A percentile compares a stretch with the other conserved stretches of the same genome.
These are phyloP conservation scores for Pythium scleroteichum DNA, from an alignment of 352 stramenopile species.

Conservation along the genomic window DNA sequence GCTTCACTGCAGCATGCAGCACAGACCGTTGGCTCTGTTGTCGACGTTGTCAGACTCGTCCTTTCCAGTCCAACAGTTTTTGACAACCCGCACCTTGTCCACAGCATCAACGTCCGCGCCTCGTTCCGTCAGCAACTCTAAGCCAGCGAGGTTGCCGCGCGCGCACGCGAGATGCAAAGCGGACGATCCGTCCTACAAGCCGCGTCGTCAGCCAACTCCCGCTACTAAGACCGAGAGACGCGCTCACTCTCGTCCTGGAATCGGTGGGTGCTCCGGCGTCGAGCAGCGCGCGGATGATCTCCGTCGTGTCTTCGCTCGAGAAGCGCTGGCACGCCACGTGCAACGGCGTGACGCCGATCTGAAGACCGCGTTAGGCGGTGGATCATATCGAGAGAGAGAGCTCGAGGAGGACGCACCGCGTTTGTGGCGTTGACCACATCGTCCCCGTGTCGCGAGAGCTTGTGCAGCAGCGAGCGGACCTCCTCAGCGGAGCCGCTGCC, in stretches of 20 bases:
- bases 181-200: slow-evolving; percentile 14
- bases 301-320: slow-evolving; percentile 6
- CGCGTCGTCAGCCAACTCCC: neutral
- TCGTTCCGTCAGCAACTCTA: slow-evolving; percentile 8
- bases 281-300: slow-evolving; percentile 11
- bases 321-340: slow-evolving; percentile 18
- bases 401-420: neutral
- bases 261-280: slow-evolving; percentile 12
- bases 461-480: slow-evolving; percentile 2
- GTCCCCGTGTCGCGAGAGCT: slow-evolving; percentile 2
- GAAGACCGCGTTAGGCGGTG: neutral
- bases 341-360: slow-evolving; percentile 11
- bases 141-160: slow-evolving; percentile 8
- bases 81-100: slow-evolving; percentile 11
- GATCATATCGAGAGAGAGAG: neutral
- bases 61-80: too few relatives aligned
- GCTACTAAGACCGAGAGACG: neutral
- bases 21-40: slow-evolving; percentile 8
- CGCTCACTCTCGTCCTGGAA: neutral
- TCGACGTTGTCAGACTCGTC: neutral
- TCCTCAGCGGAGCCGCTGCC: slow-evolving; percentile 8
- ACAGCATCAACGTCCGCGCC: slow-evolving; percentile 11
- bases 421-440: slow-evolving; percentile 12
- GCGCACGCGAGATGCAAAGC: slow-evolving; percentile 15
- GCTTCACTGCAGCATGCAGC: slow-evolving; percentile 17